Percentiles rank a stretch among this genome's conserved stretches.
phyloP scores from a whole-genome alignment of 192 early-diverging fungal genomes.

The Ambispora gerdemannii region DNA sequence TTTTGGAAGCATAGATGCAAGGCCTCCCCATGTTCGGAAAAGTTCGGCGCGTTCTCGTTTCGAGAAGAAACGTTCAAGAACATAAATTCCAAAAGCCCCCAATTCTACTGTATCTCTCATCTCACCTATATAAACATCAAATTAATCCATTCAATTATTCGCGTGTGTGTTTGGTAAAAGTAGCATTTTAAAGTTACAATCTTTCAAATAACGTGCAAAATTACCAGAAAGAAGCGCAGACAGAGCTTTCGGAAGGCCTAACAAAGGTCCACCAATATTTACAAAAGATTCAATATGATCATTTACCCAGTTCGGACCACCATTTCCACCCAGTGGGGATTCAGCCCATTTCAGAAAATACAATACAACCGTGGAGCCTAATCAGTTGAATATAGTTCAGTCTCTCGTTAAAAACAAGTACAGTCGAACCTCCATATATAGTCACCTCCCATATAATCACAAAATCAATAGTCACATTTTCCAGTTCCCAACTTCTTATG shows the following conservation, averaged over 20 bases:
- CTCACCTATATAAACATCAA: slow-evolving; percentile 49
- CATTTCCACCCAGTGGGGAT: slow-evolving; percentile 60
- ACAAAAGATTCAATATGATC: slow-evolving; percentile 75
- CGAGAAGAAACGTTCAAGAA: slow-evolving; percentile 85
- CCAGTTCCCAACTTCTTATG: too few species aligned
- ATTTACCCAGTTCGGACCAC: slow-evolving; percentile 71
- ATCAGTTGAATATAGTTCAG: neutral
- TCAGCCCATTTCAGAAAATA: slow-evolving; percentile 91
- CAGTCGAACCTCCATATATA: too few species aligned
- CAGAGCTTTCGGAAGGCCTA: slow-evolving; percentile 83
- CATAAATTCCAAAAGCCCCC: slow-evolving; percentile 68
- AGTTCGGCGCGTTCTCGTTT: slow-evolving; percentile 68
- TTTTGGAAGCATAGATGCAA: slow-evolving; percentile 75
- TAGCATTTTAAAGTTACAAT: neutral
- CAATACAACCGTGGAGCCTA: slow-evolving; percentile 63
- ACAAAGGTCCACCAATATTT: slow-evolving; percentile 81
- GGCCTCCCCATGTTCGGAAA: slow-evolving; percentile 80
- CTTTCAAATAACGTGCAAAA: neutral
- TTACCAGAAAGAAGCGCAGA: slow-evolving; percentile 66
- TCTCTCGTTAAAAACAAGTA: too few species aligned
- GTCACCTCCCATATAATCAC: too few species aligned
- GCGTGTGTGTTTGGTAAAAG: neutral
- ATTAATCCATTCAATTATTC: neutral
- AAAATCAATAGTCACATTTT: too few species aligned
- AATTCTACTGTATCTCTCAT: slow-evolving; percentile 82